Evolutionary conservation across 108 stramenopile genomes (phyloP).

Genomic region (Cyclotella kingstonii): DNA sequence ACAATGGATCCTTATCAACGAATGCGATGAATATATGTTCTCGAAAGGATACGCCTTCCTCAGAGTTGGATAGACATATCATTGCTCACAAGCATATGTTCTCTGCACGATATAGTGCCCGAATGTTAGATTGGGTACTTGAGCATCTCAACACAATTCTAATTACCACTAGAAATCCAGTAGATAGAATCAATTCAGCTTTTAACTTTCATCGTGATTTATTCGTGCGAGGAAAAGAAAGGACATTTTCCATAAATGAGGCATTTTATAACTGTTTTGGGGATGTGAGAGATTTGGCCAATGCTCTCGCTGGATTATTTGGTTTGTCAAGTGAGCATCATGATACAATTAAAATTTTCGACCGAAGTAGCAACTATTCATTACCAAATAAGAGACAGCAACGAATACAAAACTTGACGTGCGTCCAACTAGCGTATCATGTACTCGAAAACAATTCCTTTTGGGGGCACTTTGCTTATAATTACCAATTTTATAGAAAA

Average conservation of each 20-base stretch:
- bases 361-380: background rate
- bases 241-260: too few species aligned
- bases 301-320: conserved; percentile 1
- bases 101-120: background rate
- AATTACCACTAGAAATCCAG: conserved; percentile 2
- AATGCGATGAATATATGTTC: background rate
- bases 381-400: background rate
- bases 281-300: conserved; percentile 1
- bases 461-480: conserved; percentile 1
- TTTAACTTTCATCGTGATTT: conserved; percentile 1
- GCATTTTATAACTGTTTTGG: conserved; percentile 4
- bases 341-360: too few species aligned
- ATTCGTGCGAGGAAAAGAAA: too few species aligned
- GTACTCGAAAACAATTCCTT: background rate
- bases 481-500: background rate
- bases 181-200: conserved; percentile 4
- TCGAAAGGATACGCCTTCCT: background rate
- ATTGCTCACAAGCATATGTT: conserved; percentile 5
- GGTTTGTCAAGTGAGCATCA: too few species aligned
- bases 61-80: background rate
- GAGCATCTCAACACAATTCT: background rate
- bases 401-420: background rate
- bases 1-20: background rate
- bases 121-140: background rate
- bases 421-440: background rate